Percentiles rank a stretch among this genome's conserved stretches.
These are phyloP conservation scores for Priceomyces carsonii DNA, from an alignment of 805 yeast genomes.

Conservation along the genomic window DNA sequence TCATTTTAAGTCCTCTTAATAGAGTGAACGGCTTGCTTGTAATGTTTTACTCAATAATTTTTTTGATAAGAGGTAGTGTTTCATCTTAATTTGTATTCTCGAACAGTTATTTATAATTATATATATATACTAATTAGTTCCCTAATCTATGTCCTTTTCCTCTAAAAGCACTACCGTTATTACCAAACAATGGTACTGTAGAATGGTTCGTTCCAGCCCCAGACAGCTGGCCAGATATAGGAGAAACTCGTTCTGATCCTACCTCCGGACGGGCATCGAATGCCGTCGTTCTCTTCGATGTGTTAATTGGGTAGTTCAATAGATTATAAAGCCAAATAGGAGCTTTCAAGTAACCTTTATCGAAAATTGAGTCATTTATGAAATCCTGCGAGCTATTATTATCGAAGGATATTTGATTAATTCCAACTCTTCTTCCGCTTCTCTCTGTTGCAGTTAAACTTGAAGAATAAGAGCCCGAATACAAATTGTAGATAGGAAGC, in stretches of 20 bases:
- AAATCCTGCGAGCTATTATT: constrained; percentile 11
- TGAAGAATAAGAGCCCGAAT: constrained; percentile 29
- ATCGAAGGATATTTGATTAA: constrained; percentile 7
- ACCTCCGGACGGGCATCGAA: constrained; percentile 13
- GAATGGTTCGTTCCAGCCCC: no score
- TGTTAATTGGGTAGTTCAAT: constrained; percentile 29
- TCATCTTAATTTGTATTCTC: neutral
- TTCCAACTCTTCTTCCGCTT: constrained; percentile 33
- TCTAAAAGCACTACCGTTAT: constrained; percentile 18
- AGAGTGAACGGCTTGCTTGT: constrained; percentile 1
- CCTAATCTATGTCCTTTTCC: constrained; percentile 42
- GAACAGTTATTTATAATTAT: constrained; percentile 2
- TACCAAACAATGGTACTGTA: constrained; percentile 14
- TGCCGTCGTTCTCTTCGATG: constrained; percentile 28
- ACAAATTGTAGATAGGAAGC: constrained; percentile 38
- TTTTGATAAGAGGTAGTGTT: constrained; percentile 1
- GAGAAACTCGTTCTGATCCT: no score
- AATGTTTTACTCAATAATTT: neutral
- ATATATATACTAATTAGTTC: constrained; percentile 10
- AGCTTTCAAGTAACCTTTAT: constrained; percentile 56
- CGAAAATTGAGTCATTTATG: constrained; percentile 46
- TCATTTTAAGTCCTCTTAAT: constrained; percentile 1
- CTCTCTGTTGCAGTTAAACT: constrained; percentile 7
- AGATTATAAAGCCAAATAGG: constrained; percentile 44
- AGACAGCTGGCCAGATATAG: no score